These are phyloP conservation scores for Trichoderma asperelloides DNA, from an alignment of 495 filamentous ascomycete genomes.

Conservation along the genomic window DNA sequence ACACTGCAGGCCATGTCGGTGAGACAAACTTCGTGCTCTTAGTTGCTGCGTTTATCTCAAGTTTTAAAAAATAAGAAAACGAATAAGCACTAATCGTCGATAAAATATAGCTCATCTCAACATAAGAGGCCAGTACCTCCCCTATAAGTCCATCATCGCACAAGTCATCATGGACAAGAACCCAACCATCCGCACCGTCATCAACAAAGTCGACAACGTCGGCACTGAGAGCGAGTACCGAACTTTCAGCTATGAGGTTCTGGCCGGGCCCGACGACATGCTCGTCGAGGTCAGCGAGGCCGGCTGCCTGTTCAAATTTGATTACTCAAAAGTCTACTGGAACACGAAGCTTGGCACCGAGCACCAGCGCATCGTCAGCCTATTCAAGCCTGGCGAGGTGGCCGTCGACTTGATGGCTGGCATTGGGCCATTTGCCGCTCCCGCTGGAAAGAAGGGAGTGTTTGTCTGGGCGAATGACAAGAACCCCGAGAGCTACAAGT, in stretches of 20 bases:
- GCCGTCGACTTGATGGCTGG: slow-evolving; percentile 98
- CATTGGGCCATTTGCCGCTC: slow-evolving; percentile 89
- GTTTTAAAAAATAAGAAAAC: too few species aligned
- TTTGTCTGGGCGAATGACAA: slow-evolving; percentile 97
- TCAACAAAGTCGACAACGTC: slow-evolving; percentile 89
- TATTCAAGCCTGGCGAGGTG: slow-evolving; percentile 76
- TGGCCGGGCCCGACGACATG: slow-evolving; percentile 69
- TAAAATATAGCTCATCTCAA: slow-evolving; percentile 75
- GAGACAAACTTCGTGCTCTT: slow-evolving; percentile 18
- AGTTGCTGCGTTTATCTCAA: background rate
- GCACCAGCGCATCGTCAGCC: slow-evolving; percentile 67
- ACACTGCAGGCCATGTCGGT: slow-evolving; percentile 80
- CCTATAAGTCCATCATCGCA: slow-evolving; percentile 77
- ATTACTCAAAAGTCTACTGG: slow-evolving; percentile 93
- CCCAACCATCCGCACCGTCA: slow-evolving; percentile 65
- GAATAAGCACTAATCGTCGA: slow-evolving; percentile 3
- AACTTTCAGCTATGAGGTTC: slow-evolving; percentile 89
- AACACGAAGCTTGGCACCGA: slow-evolving; percentile 85
- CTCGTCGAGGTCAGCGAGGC: slow-evolving; percentile 65
- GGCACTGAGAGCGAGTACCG: slow-evolving; percentile 77
- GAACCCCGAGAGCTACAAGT: slow-evolving; percentile 77
- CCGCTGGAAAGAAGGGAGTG: slow-evolving; percentile 79
- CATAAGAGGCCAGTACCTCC: slow-evolving; percentile 67
- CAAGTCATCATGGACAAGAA: slow-evolving; percentile 85
- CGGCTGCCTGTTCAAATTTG: slow-evolving; percentile 56